Evolutionary conservation across 768 basidiomycete genomes (phyloP).

Genomic region (Suillus fuscotomentosus): DNA sequence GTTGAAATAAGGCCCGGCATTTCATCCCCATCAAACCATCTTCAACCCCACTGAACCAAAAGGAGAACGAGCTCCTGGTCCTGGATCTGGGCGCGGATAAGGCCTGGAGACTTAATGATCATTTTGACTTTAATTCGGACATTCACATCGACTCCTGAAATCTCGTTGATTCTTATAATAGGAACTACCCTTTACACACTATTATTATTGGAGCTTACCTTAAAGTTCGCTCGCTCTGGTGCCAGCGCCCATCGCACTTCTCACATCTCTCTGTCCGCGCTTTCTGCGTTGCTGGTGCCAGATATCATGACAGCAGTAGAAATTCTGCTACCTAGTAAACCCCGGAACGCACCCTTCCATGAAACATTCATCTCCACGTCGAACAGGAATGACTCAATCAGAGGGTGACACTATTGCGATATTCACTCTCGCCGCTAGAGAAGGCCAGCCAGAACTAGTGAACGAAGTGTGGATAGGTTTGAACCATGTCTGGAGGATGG

Average conservation of each 20-base stretch:
- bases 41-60: no score
- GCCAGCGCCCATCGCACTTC: conserved; percentile 37
- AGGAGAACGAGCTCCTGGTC: no score
- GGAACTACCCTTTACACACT: conserved; percentile 65
- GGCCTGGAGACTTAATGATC: no score
- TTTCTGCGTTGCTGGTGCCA: conserved; percentile 43
- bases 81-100: no score
- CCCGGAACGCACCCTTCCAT: conserved; percentile 46
- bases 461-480: conserved; percentile 68
- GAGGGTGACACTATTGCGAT: conserved; percentile 74
- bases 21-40: no score
- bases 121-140: neutral
- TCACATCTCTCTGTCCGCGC: conserved; percentile 40
- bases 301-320: conserved; percentile 65
- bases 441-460: conserved; percentile 47
- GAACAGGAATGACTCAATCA: conserved; percentile 67
- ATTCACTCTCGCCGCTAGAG: conserved; percentile 49
- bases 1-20: no score
- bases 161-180: conserved; percentile 20
- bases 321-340: conserved; percentile 56
- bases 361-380: conserved; percentile 66
- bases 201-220: conserved; percentile 54
- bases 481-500: conserved; percentile 67
- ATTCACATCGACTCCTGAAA: neutral
- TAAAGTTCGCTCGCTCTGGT: conserved; percentile 45